Conservation (phyloP, 1,284 basidiomycete genomes). For the Kwoniella shivajii region DNA sequence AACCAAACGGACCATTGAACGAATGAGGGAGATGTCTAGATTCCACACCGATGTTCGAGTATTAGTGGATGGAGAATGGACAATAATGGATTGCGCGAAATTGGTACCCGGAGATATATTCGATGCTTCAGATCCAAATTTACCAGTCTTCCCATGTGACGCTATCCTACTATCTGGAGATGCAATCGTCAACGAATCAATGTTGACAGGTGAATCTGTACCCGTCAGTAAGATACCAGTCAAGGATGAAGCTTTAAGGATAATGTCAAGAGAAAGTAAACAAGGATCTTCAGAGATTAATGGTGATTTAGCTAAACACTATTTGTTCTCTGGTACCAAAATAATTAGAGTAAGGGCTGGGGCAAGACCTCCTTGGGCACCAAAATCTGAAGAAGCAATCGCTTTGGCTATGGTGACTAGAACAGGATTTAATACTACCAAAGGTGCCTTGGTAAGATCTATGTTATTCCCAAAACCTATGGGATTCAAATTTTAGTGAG, state of each 20-base stretch:
- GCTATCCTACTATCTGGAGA: slow-evolving; percentile 91
- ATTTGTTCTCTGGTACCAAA: slow-evolving; percentile 89
- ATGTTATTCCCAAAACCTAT: slow-evolving; percentile 99
- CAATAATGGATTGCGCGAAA: slow-evolving; percentile 70
- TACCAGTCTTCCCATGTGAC: slow-evolving; percentile 84
- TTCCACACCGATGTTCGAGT: slow-evolving; percentile 82
- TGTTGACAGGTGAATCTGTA: slow-evolving; percentile 86
- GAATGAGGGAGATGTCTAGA: slow-evolving; percentile 96
- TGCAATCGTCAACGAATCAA: slow-evolving; percentile 97
- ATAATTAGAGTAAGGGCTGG: slow-evolving; percentile 86
- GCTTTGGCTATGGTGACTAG: slow-evolving; percentile 88
- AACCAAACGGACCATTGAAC: slow-evolving; percentile 87
- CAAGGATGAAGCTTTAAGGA: slow-evolving; percentile 67
- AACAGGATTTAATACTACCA: slow-evolving; percentile 96
- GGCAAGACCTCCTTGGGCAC: slow-evolving; percentile 56
- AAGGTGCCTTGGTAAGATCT: slow-evolving; percentile 90
- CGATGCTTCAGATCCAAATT: slow-evolving; percentile 76
- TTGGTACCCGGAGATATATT: slow-evolving; percentile 93
- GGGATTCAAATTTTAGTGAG: slow-evolving; percentile 87
- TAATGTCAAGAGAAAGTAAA: slow-evolving; percentile 66
- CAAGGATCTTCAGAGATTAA: slow-evolving; percentile 63
- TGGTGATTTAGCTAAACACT: slow-evolving; percentile 76
- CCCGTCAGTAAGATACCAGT: slow-evolving; percentile 66
- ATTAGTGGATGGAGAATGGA: slow-evolving; percentile 70
- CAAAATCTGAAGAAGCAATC: slow-evolving; percentile 60